Base-by-base conservation (phyloP, 257 asterid genomes). In the Capsicum pubescens region DNA sequence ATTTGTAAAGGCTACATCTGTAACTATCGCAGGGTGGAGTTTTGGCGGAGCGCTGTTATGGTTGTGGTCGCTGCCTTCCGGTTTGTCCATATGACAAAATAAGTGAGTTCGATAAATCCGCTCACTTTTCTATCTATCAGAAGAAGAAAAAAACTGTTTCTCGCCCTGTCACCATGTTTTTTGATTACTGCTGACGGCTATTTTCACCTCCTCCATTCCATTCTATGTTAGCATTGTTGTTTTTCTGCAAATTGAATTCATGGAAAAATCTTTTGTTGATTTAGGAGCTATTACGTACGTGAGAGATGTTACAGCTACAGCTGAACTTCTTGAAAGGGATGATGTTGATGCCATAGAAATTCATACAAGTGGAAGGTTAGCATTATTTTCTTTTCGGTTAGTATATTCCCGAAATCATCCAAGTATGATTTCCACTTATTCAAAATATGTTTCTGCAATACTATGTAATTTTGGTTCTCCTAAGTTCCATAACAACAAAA, bases 11-110 rank as follows among this genome's bases (percentile, higher is more conserved):
- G 84, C 69, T 21, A 44, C 84, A 71, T 82, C 84, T 42, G 35
- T 80, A 82, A 58, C 19, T 61, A 48, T 61, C 59, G 84, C 88
- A 94, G 97, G 94, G 91, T 10, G 97, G 97, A 39, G 95, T 95
- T 84, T 61, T 92, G 86, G 91, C 94, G 71, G 99, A 94, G 55
- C 93, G 99, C 78, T 95, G 99, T 89, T 95, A 95, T 86, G 98
- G 99, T 83, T 95, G 99, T 89, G 99, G 99, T 83, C 93, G 99
- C n/a, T 95, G 99, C 94, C 87, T 94, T 83, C 97, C 98, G 4
- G 82, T 94, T 85, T 95, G 99, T 88, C 99, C 99, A 0, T 94
- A 89, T 76, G 99, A 95, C 85, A 92, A 88, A 90, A 95, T 95
- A 90, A 90, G 99, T 95, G 85, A 84, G 97, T 80, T 16, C 56